phyloP scores from a whole-genome alignment of 352 stramenopile genomes.

The Detonula confervacea region DNA sequence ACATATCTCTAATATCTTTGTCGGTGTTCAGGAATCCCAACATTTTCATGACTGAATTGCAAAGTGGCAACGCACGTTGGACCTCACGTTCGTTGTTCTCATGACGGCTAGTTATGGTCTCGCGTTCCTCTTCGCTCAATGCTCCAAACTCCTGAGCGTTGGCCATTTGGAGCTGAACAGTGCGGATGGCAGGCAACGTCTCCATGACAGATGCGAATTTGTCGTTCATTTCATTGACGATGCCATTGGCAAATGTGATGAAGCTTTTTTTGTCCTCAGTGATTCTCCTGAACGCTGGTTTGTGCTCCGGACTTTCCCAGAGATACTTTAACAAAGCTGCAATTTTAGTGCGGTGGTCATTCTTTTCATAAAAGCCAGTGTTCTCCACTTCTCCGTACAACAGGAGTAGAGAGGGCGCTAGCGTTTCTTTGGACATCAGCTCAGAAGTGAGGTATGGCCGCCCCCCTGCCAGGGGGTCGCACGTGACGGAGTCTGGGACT shows the following conservation, averaged over 20 bases:
- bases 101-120: conserved; percentile 73
- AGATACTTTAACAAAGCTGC: conserved; percentile 96
- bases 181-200: conserved; percentile 94
- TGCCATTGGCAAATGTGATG: conserved; percentile 97
- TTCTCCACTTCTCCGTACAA: conserved; percentile 98
- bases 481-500: conserved; percentile 70
- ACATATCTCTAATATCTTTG: conserved; percentile 90
- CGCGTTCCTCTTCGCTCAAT: conserved; percentile 82
- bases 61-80: conserved; percentile 92
- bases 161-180: conserved; percentile 90
- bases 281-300: conserved; percentile 93
- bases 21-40: conserved; percentile 96
- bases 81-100: conserved; percentile 93
- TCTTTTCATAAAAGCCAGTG: conserved; percentile 98
- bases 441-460: conserved; percentile 81
- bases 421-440: conserved; percentile 69
- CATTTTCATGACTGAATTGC: conserved; percentile 98
- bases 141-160: conserved; percentile 81
- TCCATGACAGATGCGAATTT: conserved; percentile 95
- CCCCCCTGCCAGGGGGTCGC: conserved; percentile 70
- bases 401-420: conserved; percentile 95
- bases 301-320: conserved; percentile 94
- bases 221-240: conserved; percentile 99
- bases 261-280: conserved; percentile 92
- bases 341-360: conserved; percentile 95